Base-by-base conservation (phyloP, 768 basidiomycete genomes). In the Kwoniella heveanensis region DNA sequence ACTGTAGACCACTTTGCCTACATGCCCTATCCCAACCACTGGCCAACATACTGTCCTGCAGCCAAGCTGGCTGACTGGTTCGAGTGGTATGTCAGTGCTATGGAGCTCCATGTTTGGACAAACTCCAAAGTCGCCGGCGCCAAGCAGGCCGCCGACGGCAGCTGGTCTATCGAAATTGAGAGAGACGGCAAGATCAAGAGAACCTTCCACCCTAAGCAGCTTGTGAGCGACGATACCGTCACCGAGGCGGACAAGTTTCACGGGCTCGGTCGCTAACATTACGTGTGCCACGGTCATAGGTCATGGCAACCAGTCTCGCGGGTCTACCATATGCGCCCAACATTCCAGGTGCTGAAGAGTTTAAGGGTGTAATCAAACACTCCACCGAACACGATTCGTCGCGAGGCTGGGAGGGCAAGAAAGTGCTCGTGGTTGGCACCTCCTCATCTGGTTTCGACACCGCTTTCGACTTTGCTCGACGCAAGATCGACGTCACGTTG, bases 381-480 rank as follows among this genome's bases (percentile, higher is more conserved):
- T 88, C 88, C 0, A 82, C 77, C 5, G 72, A 83, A 29, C 86
- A 89, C 75, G 82, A 83, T 46, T 81, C 76, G n/a, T 86, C 87
- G 0, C 77, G 81, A 12, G 85, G 86, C 44, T 86, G 86, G 67
- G 56, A 48, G 3, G 46, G 46, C 29, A 90, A 90, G 80, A 90
- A 87, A 70, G 88, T 89, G 0, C 82, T 87, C 3, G 85, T 90
- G 1, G 80, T 90, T 2, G 89, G 89, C 1, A 83, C 88, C 15
- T 86, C 86, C 56, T 88, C 87, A 12, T 66, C 67, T 17, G 66
- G 66, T 0, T 85, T 85, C 66, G 85, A 86, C 53, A 83, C 86
- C 48, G 82, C 83, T 5, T 73, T 81, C 19, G 85, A 85, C 64
- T 83, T 80, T 48, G 81, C 74, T 44, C 74, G 82, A 4, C 73